Evolutionary conservation across 2,329 filamentous ascomycete species (phyloP).

Genomic region (Phaeosphaeriaceae sp.): DNA sequence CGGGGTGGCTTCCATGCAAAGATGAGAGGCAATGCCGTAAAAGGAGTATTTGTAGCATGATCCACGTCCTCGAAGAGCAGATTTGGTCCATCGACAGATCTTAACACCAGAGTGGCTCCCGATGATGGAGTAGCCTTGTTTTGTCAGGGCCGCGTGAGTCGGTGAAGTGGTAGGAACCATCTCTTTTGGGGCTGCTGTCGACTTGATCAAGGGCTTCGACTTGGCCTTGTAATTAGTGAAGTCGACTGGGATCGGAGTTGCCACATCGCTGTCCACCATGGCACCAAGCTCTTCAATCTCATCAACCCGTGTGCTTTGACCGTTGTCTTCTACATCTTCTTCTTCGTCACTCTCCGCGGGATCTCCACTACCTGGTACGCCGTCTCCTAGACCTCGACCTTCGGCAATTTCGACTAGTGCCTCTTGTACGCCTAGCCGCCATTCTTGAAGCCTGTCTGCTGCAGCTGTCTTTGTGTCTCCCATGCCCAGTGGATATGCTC

Average conservation of each 20-base stretch:
- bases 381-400: constrained; percentile 65
- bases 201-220: constrained; percentile 53
- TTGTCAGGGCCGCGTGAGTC: constrained; percentile 87
- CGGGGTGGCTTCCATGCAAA: constrained; percentile 98
- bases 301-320: constrained; percentile 59
- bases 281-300: constrained; percentile 86
- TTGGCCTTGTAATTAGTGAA: constrained; percentile 76
- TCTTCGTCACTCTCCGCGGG: constrained; percentile 83
- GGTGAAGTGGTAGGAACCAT: constrained; percentile 95
- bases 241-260: constrained; percentile 74
- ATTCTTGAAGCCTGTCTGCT: constrained; percentile 72
- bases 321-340: constrained; percentile 57
- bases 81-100: constrained; percentile 98
- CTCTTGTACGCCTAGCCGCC: constrained; percentile 76
- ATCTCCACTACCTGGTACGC: constrained; percentile 81
- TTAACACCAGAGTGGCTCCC: constrained; percentile 96
- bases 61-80: constrained; percentile 87
- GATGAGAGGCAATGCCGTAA: constrained; percentile 94
- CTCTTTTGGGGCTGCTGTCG: constrained; percentile 68
- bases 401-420: constrained; percentile 67
- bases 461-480: constrained; percentile 83
- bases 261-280: constrained; percentile 57
- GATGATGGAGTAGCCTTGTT: constrained; percentile 95
- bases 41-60: constrained; percentile 99
- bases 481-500: constrained; percentile 88